Conservation (phyloP, 768 basidiomycete genomes). For the Mycena capillaripes region DNA sequence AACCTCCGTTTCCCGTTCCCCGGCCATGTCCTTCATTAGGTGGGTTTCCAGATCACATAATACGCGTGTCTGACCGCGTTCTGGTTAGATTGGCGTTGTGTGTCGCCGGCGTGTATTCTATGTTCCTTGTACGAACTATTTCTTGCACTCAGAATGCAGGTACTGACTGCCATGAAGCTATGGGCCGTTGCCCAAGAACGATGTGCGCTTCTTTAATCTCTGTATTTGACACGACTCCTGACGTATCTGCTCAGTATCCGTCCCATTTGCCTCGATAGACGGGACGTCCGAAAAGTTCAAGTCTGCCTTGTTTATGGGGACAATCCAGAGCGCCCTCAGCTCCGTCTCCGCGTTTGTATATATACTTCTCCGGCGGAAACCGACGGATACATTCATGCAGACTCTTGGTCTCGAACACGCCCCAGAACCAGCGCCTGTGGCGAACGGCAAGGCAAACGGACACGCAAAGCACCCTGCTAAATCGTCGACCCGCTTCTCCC, state of each 20-base stretch:
- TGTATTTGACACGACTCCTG: not conserved
- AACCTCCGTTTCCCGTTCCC: not conserved
- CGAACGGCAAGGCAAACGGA: conserved; percentile 57
- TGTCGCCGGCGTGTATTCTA: conserved; percentile 90
- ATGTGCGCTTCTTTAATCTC: conserved; percentile 59
- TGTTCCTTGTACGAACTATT: conserved; percentile 81
- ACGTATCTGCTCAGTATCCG: conserved; percentile 71
- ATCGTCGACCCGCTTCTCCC: conserved; percentile 52
- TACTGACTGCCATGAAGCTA: conserved; percentile 58
- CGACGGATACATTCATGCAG: conserved; percentile 65
- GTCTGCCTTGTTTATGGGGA: conserved; percentile 88
- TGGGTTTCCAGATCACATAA: not conserved
- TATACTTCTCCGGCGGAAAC: conserved; percentile 73
- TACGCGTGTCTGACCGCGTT: conserved; percentile 19
- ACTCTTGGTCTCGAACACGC: conserved; percentile 71
- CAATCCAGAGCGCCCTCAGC: conserved; percentile 86
- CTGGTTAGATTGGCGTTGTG: conserved; percentile 75
- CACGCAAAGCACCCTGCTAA: conserved; percentile 46
- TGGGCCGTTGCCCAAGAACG: conserved; percentile 97
- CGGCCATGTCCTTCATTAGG: conserved; percentile 41
- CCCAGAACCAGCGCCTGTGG: conserved; percentile 34
- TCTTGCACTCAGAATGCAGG: not conserved
- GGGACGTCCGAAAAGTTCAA: conserved; percentile 82
- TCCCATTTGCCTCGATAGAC: conserved; percentile 83
- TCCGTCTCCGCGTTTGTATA: conserved; percentile 84